Base-by-base conservation (phyloP, 2,329 filamentous ascomycete genomes). In the Apiospora arundinis region DNA sequence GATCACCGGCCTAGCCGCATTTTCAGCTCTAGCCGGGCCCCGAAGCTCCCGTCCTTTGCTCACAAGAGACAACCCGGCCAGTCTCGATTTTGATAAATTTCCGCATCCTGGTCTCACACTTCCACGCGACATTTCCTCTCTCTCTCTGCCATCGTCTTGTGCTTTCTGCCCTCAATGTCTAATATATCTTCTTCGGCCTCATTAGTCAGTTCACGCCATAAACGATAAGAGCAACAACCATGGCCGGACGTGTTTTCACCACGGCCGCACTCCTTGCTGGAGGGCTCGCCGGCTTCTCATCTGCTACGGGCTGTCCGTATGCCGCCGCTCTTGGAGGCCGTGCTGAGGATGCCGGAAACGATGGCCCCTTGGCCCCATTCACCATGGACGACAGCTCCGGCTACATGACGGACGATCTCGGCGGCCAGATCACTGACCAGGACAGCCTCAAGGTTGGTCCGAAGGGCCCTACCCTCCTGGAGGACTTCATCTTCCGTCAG, bases 381-480 rank as follows among this genome's bases (percentile, higher is more conserved):
- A 83, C 85, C 72, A 76, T 88, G 6, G 85, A 91, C 71, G 90
- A 92, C 74, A 84, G 83, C 65, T 78, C 86, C 45, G 83, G 83
- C 2, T 91, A 82, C 78, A 78, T 92, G 74, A 94, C 92, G 0
- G 89, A 88, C 40, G 92, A 93, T 77, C 89, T 89, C 32, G 92
- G 92, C 14, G 91, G 89, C 0, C 91, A 91, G 0, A 91, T 94
- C 52, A 84, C 85, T 66, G 92, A 94, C 42, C 90, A 92, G 76
- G 84, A 87, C 73, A 92, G 90, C 75, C 52, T 73, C 6, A 72
- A 71, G 37, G 73, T 42, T n/a, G 92, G 92, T 2, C 85, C 87
- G 9, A 85, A 91, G 63, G 89, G 89, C 2, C 86, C 89, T 14
- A 89, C 87, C 0, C 81, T 91, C 14, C 81, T 91, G 2, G 89